These are phyloP conservation scores for Trichoderma semiorbis DNA, from an alignment of 2,329 filamentous ascomycete genomes.

Conservation along the genomic window DNA sequence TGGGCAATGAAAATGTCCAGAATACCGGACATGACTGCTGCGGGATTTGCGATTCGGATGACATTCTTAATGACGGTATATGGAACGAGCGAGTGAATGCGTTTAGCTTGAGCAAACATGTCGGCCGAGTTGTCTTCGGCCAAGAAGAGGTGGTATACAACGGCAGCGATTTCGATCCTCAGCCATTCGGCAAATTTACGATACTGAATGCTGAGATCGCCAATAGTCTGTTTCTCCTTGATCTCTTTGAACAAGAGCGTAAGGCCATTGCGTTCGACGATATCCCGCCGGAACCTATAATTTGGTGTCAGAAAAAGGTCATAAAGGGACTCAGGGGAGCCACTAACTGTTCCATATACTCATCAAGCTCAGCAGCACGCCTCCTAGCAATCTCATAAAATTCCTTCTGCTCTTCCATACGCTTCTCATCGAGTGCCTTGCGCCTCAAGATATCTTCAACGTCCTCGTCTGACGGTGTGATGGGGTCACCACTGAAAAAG, in stretches of 20 bases:
- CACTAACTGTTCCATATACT: slow-evolving; percentile 90
- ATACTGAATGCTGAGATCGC: slow-evolving; percentile 88
- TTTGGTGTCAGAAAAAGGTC: slow-evolving; percentile 16
- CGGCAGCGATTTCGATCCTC: slow-evolving; percentile 93
- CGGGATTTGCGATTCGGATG: slow-evolving; percentile 92
- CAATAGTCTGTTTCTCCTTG: slow-evolving; percentile 80
- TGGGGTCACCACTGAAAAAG: slow-evolving; percentile 72
- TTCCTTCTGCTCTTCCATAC: slow-evolving; percentile 85
- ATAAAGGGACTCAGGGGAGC: not conserved
- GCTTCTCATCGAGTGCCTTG: slow-evolving; percentile 79
- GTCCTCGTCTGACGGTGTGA: slow-evolving; percentile 77
- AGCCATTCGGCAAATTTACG: slow-evolving; percentile 98
- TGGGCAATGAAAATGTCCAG: slow-evolving; percentile 94
- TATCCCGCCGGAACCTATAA: slow-evolving; percentile 60
- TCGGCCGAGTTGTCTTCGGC: slow-evolving; percentile 98
- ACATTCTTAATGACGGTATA: slow-evolving; percentile 95
- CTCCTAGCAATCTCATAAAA: slow-evolving; percentile 95
- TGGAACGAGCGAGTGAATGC: slow-evolving; percentile 90
- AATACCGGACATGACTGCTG: slow-evolving; percentile 93
- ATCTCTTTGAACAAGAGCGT: slow-evolving; percentile 93
- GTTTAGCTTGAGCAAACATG: slow-evolving; percentile 87
- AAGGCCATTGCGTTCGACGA: slow-evolving; percentile 72
- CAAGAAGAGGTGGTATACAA: slow-evolving; percentile 93
- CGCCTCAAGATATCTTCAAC: slow-evolving; percentile 73
- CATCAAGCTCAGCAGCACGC: slow-evolving; percentile 86